Evolutionary conservation across 139 green algal species (phyloP).

Genomic region (Coelastrella sp.): DNA sequence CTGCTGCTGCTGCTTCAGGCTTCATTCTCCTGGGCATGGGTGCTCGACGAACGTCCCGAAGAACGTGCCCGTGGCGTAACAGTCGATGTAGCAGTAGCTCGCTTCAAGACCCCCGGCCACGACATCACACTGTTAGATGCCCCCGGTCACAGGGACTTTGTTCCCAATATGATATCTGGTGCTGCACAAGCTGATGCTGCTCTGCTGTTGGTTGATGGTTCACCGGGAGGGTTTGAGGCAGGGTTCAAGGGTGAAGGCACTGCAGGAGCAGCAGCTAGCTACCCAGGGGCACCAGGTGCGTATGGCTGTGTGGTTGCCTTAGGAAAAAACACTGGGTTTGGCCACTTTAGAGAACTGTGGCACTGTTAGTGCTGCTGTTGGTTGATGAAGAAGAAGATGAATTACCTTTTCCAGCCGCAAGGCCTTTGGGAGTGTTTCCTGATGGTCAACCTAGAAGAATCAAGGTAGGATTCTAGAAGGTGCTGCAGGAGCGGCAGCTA

Average conservation of each 20-base stretch:
- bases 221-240: slow-evolving; percentile 92
- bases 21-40: slow-evolving; percentile 98
- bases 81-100: slow-evolving; percentile 91
- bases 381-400: too few species aligned
- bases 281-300: not conserved
- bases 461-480: slow-evolving; percentile 90
- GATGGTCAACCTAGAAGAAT: slow-evolving; percentile 94
- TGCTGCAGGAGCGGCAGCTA: slow-evolving; percentile 12
- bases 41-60: slow-evolving; percentile 94
- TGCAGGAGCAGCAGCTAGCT: slow-evolving; percentile 12
- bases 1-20: slow-evolving; percentile 52
- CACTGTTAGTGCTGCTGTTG: too few species aligned
- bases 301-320: not conserved
- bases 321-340: too few species aligned
- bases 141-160: slow-evolving; percentile 97
- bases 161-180: slow-evolving; percentile 97
- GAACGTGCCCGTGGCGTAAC: slow-evolving; percentile 95
- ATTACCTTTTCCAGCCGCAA: too few species aligned
- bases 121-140: slow-evolving; percentile 93
- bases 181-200: slow-evolving; percentile 91
- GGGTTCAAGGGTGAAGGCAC: slow-evolving; percentile 77
- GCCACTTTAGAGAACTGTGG: too few species aligned
- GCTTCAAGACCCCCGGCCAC: slow-evolving; percentile 57
- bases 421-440: too few species aligned
- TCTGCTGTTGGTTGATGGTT: slow-evolving; percentile 96